Evolutionary conservation across 805 yeast species (phyloP), one percentile per base, ranked within the genome.

Genomic region (Priceomyces carsonii): DNA sequence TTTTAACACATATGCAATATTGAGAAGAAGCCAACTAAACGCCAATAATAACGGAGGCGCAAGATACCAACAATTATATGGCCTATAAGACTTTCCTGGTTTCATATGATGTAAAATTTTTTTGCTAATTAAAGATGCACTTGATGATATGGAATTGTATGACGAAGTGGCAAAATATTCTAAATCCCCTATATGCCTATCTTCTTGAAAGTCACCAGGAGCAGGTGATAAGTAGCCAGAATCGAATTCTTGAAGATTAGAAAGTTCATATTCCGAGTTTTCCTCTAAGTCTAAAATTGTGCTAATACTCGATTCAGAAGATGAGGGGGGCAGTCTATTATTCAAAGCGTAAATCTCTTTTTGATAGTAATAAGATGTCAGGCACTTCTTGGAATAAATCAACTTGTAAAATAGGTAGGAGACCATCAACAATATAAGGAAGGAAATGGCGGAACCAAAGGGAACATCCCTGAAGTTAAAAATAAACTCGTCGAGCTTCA

Each of bases 21-120:
- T 79, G 22, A 82, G 53, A 0, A 72, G 29, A 5, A 73, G 56
- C 80, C 81, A 77, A 12, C 73, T 57, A n/a, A 53, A 43, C 2
- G 66, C 63, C 20, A 75, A 38, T 6, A 78, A 49, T 4, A 71
- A 41, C 0, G 73, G 65, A 1, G 73, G 67, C 3, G 64, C 51
- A 19, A 33, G 18, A 37, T 40, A 20, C 48, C 42, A 29, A 17
- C 33, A 29, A 19, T 29, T 29, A 16, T 19, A 21, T 19, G 33
- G 33, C 15, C 24, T 19, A 19, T 18, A 29, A 8, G 13, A 19
- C 16, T 25, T 25, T 9, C 15, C 12, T 8, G 23, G 10, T 29
- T 13, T 21, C 8, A 29, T 17, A 21, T 29, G 25, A 20, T 29
- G 3, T 9, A 21, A 13, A 3, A 29, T 20, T n/a, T 21, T 29